These are phyloP conservation scores for Priceomyces medius DNA, from an alignment of 805 yeast genomes.

Conservation along the genomic window DNA sequence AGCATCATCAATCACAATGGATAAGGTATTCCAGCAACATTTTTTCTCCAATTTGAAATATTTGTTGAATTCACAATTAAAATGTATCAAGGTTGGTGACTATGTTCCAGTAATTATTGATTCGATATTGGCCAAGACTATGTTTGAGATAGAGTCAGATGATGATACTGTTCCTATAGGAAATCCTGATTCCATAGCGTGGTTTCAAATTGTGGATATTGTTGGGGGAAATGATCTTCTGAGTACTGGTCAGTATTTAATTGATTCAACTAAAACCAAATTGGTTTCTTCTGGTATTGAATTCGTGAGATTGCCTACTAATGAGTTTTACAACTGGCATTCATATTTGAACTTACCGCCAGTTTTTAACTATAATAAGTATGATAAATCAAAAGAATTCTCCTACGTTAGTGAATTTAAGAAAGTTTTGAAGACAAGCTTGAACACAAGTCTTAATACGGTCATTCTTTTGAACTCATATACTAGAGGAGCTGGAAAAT, in stretches of 20 bases:
- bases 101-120: conserved; percentile 78
- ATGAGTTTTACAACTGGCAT: conserved; percentile 43
- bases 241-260: conserved; percentile 44
- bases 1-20: conserved; percentile 68
- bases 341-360: conserved; percentile 46
- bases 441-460: conserved; percentile 49
- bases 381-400: conserved; percentile 23
- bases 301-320: conserved; percentile 33
- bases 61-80: conserved; percentile 55
- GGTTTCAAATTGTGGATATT: conserved; percentile 73
- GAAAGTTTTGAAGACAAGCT: conserved; percentile 56
- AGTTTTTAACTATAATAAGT: conserved; percentile 32
- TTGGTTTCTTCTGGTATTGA: conserved; percentile 68
- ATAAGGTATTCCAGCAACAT: conserved; percentile 57
- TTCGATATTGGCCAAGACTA: conserved; percentile 57
- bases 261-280: conserved; percentile 68
- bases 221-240: conserved; percentile 27
- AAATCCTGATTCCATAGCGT: conserved; percentile 70
- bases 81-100: conserved; percentile 66
- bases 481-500: conserved; percentile 77
- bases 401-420: conserved; percentile 50
- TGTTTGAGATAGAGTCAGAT: conserved; percentile 37
- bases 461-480: conserved; percentile 66
- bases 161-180: conserved; percentile 50
- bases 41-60: conserved; percentile 60